Percentiles rank a stretch among this genome's conserved stretches.
phyloP scores from a whole-genome alignment of 2,329 filamentous ascomycete genomes.

The Verruconis gallopava region DNA sequence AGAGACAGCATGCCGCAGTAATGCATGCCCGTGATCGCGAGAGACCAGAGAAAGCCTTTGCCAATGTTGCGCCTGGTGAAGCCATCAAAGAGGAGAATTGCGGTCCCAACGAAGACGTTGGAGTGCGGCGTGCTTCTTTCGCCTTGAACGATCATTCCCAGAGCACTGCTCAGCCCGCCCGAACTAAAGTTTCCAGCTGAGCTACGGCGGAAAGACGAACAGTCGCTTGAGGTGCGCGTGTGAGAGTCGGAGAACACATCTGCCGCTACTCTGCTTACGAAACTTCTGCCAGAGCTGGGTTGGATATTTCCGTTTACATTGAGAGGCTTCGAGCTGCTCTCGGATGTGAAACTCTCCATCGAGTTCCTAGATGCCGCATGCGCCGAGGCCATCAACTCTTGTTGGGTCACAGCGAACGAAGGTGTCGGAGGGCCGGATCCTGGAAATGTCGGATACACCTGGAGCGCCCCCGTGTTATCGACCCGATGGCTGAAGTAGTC shows the following conservation, averaged over 20 bases:
- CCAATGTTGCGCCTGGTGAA: conserved; percentile 16
- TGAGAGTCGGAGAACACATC: not conserved
- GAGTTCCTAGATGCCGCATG: not conserved
- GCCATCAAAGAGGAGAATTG: conserved; percentile 16
- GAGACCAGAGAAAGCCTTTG: conserved; percentile 22
- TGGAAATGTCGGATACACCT: not conserved
- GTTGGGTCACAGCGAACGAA: not conserved
- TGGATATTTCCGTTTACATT: not conserved
- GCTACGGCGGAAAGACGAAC: conserved; percentile 6
- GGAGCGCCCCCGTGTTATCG: too few relatives aligned
- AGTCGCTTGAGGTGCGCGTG: conserved; percentile 8
- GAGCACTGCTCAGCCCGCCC: conserved; percentile 3
- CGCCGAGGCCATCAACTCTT: not conserved
- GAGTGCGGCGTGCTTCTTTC: conserved; percentile 7
- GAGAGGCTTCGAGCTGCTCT: not conserved
- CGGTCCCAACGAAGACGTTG: conserved; percentile 15
- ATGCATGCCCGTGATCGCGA: conserved; percentile 24
- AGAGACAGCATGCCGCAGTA: conserved; percentile 21
- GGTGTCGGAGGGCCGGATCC: not conserved
- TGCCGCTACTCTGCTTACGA: too few relatives aligned
- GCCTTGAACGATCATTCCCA: conserved; percentile 5
- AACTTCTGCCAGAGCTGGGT: too few relatives aligned
- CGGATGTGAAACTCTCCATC: not conserved
- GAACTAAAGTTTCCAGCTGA: conserved; percentile 1
- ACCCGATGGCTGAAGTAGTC: not conserved